Evolutionary conservation across 805 yeast species (phyloP), one percentile per base, ranked within the genome.

Genomic region (Yarrowia sp.): DNA sequence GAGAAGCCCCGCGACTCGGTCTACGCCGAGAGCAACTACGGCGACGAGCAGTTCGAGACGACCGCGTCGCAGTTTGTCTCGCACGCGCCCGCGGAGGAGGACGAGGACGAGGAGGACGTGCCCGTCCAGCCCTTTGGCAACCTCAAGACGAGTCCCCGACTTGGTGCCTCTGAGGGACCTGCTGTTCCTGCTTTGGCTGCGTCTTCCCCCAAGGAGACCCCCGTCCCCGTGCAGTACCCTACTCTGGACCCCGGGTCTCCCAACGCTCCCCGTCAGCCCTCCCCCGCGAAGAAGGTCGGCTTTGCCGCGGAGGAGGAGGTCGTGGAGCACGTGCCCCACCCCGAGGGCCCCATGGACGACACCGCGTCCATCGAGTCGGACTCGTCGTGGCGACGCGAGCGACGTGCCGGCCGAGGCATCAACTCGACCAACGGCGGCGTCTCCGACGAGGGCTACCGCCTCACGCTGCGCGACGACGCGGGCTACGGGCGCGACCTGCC

Each of bases 341-440:
- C 47, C 29, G 61, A 55, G 47, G 46, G 47, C 13, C 47, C 46
- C 29, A 29, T 38, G 47, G 58, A 65, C 22, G 69, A 67, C 35
- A 55, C 38, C 13, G 64, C 66, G 4, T 67, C 68, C 7, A 41
- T 66, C 27, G 65, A 64, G 35, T 65, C 68, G 10, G 69, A 67
- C 21, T 67, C 69, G 27, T 67, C 69, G 29, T 67, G 66, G 66
- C 61, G 64, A 25, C 42, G 64, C 16, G 68, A 66, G 16, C 67
- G 68, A 24, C 47, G 36, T 2, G 59, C 32, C 7, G 47, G 47
- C 18, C 61, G 47, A 8, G 25, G 24, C 12, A 18, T 51, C 24
- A 22, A 51, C 42, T 33, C 58, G 25, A 39, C 46, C 47, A 55
- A 55, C 29, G 61, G 61, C 18, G 61, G 46, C 4, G 46, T 39